These are phyloP conservation scores for Colletotrichum lupini DNA, from an alignment of 2,329 filamentous ascomycete species.

Conservation along the genomic window DNA sequence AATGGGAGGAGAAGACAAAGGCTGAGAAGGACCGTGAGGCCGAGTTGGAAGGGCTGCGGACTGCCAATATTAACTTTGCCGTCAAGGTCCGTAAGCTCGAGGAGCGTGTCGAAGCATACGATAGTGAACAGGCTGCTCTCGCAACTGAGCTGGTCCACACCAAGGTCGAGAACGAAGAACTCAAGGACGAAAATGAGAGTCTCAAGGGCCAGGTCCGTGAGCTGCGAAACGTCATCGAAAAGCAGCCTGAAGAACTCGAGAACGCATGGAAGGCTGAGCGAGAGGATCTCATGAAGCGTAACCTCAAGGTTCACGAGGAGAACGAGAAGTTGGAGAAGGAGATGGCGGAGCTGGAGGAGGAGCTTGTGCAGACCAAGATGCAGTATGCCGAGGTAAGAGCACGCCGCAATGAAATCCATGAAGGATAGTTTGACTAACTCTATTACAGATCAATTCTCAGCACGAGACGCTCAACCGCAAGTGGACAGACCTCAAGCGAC, in stretches of 20 bases:
- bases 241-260: conserved; percentile 90
- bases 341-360: conserved; percentile 90
- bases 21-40: conserved; percentile 83
- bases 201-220: conserved; percentile 87
- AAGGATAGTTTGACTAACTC: conserved; percentile 6
- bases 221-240: conserved; percentile 86
- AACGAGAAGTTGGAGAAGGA: conserved; percentile 90
- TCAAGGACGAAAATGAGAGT: conserved; percentile 90
- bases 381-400: conserved; percentile 89
- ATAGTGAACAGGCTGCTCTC: conserved; percentile 89
- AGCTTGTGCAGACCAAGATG: conserved; percentile 94
- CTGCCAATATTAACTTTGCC: conserved; percentile 74
- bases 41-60: conserved; percentile 80
- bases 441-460: conserved; percentile 72
- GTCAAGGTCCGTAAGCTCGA: conserved; percentile 86
- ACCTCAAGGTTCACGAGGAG: conserved; percentile 93
- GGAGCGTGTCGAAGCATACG: conserved; percentile 86
- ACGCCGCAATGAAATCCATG: not conserved
- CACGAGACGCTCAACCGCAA: conserved; percentile 80
- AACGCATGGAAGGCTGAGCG: conserved; percentile 84
- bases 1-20: conserved; percentile 95
- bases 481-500: conserved; percentile 78
- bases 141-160: conserved; percentile 91
- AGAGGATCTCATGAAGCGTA: conserved; percentile 91
- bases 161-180: conserved; percentile 92